phyloP scores from a whole-genome alignment of 2,329 filamentous ascomycete species.

The Xylaria sp. region DNA sequence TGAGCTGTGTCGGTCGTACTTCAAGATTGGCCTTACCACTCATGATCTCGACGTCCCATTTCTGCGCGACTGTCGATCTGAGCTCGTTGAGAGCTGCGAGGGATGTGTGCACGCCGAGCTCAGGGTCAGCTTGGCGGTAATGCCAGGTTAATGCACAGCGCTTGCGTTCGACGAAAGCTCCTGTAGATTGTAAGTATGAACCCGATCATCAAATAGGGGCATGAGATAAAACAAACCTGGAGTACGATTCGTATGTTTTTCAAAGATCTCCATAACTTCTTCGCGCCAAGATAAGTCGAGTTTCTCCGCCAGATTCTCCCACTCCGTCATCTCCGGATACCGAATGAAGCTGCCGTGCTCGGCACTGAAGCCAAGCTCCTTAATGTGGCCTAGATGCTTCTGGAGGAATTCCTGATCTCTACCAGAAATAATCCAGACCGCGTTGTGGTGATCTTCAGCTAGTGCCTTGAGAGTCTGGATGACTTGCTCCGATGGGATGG shows the following conservation, averaged over 20 bases:
- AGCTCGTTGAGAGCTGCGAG: constrained; percentile 77
- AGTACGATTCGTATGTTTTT: constrained; percentile 80
- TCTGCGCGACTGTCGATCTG: constrained; percentile 66
- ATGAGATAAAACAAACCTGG: constrained; percentile 53
- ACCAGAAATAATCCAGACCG: constrained; percentile 98
- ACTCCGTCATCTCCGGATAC: constrained; percentile 67
- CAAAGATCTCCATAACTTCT: constrained; percentile 78
- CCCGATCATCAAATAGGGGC: background rate
- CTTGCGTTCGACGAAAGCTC: constrained; percentile 91
- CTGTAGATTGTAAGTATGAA: constrained; percentile 37
- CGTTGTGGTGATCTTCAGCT: constrained; percentile 73
- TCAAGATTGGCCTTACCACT: constrained; percentile 94
- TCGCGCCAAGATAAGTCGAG: constrained; percentile 90
- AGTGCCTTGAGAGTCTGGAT: constrained; percentile 74
- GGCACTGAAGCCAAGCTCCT: constrained; percentile 84
- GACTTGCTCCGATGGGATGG: constrained; percentile 79
- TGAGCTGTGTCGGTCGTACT: constrained; percentile 93
- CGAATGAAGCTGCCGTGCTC: constrained; percentile 97
- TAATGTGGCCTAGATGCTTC: constrained; percentile 87
- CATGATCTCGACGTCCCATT: constrained; percentile 95
- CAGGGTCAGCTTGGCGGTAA: constrained; percentile 84
- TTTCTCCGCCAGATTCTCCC: constrained; percentile 83
- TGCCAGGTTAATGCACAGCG: constrained; percentile 95
- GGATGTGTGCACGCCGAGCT: constrained; percentile 75
- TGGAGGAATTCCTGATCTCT: constrained; percentile 87